Evolutionary conservation across 2,329 filamentous ascomycete species (phyloP), one percentile per base, ranked within the genome.

Genomic region (Myriosclerotinia duriaeana): DNA sequence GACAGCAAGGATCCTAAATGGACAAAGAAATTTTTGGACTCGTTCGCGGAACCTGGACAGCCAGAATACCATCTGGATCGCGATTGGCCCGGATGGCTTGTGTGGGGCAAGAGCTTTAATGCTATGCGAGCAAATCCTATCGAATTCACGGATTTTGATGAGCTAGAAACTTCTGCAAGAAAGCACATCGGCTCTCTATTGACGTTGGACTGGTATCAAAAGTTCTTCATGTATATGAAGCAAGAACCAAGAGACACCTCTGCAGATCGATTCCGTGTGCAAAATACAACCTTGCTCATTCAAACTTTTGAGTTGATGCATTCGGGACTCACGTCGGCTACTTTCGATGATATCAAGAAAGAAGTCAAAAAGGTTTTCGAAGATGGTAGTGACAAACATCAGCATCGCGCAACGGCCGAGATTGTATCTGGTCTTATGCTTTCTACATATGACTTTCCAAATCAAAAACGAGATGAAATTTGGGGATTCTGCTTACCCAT

Each of bases 351-450:
- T 65, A 88, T 99, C 77, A 90, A 94, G 75, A 89, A 93, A 72
- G 83, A 97, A 68, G 87, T 91, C 6, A 81, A 85, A 67, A 85
- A 87, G 2, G 87, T 96, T 0, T 98, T 92, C 74, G 94, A 89
- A 17, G 94, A 99, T 77, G 95, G 96, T 12, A 95, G 89, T 73
- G 95, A 99, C 77, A 97, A 97, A 78, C 95, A 99, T 77, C 94
- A 99, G 77, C 95, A 99, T 77, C 91, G 95, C 63, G 95, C 95
- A 20, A 97, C 95, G 2, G 87, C 95, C 0, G 95, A 99, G 78
- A 97, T 99, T 66, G 81, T 99, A 60, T 93, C 91, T 17, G 93
- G 92, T 5, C 79, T 99, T 73, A 82, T 99, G 36, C 87, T 88
- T 20, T 92, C 91, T 46, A 92, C 92, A 20, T 85, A 89, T 59